Conservation (phyloP, 306 rosid species). For the Cucumis cinereus region DNA sequence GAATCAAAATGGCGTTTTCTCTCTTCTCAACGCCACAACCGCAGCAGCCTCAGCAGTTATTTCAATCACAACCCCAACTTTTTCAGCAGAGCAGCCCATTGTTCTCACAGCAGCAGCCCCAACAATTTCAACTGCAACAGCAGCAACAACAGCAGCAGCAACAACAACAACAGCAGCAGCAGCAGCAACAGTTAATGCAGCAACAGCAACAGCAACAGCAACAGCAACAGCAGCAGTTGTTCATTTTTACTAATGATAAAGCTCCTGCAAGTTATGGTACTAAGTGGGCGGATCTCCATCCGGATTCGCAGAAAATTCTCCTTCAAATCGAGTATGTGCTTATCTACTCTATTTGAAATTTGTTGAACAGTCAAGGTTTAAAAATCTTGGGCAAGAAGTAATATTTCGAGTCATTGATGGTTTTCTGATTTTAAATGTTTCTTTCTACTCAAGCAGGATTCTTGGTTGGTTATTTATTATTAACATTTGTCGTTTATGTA, state of each 20-base stretch:
- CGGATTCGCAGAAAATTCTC: conserved; percentile 83
- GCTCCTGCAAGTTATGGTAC: conserved; percentile 71
- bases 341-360: background rate
- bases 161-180: conserved; percentile 18
- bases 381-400: background rate
- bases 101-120: conserved; percentile 28
- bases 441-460: background rate
- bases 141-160: conserved; percentile 12
- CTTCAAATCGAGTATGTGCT: conserved; percentile 70
- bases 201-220: conserved; percentile 31
- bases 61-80: conserved; percentile 27
- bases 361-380: background rate
- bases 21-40: conserved; percentile 58
- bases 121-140: conserved; percentile 14
- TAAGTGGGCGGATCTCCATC: conserved; percentile 93
- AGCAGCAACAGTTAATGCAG: conserved; percentile 18
- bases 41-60: conserved; percentile 35
- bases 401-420: background rate
- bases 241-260: conserved; percentile 60
- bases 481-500: background rate
- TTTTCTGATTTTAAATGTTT: background rate
- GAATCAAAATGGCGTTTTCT: conserved; percentile 56
- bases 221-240: conserved; percentile 35
- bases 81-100: conserved; percentile 35
- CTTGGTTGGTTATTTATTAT: background rate